phyloP scores from a whole-genome alignment of 805 yeast genomes.

The Pichia heedii region DNA sequence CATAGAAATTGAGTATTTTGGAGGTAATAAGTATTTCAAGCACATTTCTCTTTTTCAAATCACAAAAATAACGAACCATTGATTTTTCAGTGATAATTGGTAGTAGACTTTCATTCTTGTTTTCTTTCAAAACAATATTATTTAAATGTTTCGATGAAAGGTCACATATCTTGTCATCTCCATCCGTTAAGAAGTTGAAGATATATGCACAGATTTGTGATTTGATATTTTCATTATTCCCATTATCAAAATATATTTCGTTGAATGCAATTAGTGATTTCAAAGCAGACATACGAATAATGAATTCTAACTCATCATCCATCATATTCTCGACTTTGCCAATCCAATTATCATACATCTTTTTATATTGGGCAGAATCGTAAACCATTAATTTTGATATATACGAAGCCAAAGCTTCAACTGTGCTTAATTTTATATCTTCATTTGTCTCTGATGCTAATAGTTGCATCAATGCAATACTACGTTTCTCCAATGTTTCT shows the following conservation, averaged over 20 bases:
- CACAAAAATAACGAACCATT: conserved; percentile 13
- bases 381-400: conserved; percentile 13
- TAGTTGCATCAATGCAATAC: conserved; percentile 20
- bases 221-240: conserved; percentile 2
- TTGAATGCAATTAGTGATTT: conserved; percentile 32
- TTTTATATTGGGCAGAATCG: conserved; percentile 4
- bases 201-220: conserved; percentile 5
- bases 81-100: conserved; percentile 27
- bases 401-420: conserved; percentile 45
- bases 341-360: conserved; percentile 22
- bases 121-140: conserved; percentile 18
- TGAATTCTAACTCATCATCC: conserved; percentile 36
- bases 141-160: conserved; percentile 36
- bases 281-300: conserved; percentile 38
- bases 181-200: conserved; percentile 46
- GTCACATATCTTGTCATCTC: conserved; percentile 52
- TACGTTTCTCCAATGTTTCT: conserved; percentile 6
- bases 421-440: conserved; percentile 35
- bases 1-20: conserved; percentile 6
- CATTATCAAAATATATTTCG: conserved; percentile 4
- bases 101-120: conserved; percentile 6
- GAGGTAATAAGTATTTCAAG: conserved; percentile 1
- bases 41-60: background rate
- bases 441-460: conserved; percentile 16
- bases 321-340: conserved; percentile 21